Base-by-base conservation (phyloP, 2,329 filamentous ascomycete genomes). In the Rhynchosporium graminicola region DNA sequence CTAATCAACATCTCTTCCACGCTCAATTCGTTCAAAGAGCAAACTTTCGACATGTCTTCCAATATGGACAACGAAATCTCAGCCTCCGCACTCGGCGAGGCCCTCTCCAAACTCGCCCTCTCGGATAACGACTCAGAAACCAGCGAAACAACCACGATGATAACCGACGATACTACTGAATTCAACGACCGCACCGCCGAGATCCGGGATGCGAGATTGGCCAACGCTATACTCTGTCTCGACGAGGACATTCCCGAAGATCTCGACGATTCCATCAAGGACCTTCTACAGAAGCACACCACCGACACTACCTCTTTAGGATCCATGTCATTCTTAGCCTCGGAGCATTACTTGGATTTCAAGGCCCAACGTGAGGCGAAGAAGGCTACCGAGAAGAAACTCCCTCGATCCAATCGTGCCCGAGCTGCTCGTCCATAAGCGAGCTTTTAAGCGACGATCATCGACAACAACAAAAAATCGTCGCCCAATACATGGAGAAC, bases 161-260 rank as follows among this genome's bases (percentile, higher is more conserved):
- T n/a, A 13, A 54, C n/a, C 5, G 15, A 42, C 10, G 40, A 46
- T 55, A 57, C 38, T 6, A 7, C 40, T 8, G 46, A 58, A 15
- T 62, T 57, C 54, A 52, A 62, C 38, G 31, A 58, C 31, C 54
- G 60, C 36, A 57, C 46, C 28, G 20, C 15, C 10, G n/a, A 45
- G 8, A 40, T 52, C 12, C 60, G 60, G 28, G 60, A 62, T 40
- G 54, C 60, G 20, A 62, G 60, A 58, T 38, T 62, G 20, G 60
- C 60, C 12, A 58, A 31, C 3, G 31, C 56, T 6, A 50, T 61
- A 13, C 59, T 57, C 15, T 36, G 28, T 33, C 59, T 65, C n/a
- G 60, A 62, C 56, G 63, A 65, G 42, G 55, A 63, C 36, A 61
- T 65, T 40, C 63, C 63, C 6, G 42, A 59, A 15, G 26, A 51